Conservation (phyloP, 2,329 filamentous ascomycete species). For the Aspergillus vadensis region DNA sequence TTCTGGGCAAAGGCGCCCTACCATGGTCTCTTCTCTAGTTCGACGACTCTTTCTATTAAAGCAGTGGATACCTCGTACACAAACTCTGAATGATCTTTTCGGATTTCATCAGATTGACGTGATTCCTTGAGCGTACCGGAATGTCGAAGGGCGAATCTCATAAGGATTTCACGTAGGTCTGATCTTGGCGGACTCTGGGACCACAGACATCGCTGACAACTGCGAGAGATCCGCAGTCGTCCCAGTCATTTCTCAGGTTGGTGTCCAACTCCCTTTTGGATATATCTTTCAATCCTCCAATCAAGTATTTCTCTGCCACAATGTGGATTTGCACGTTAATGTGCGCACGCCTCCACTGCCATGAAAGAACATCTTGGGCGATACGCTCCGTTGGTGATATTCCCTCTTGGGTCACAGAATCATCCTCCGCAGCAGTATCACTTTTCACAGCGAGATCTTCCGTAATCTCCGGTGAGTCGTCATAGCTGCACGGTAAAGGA, state of each 20-base stretch:
- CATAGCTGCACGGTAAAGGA: too few relatives aligned
- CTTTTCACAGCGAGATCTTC: too few relatives aligned
- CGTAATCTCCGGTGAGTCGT: too few relatives aligned
- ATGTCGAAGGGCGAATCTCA: background rate
- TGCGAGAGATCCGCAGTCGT: background rate
- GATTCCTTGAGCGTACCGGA: background rate
- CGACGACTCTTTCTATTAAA: too few relatives aligned
- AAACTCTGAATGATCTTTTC: background rate
- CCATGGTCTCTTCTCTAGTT: background rate
- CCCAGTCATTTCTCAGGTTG: background rate
- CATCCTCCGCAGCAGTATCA: too few relatives aligned
- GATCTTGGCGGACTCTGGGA: background rate
- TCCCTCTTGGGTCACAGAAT: too few relatives aligned
- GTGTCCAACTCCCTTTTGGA: conserved; percentile 2
- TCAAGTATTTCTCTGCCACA: background rate
- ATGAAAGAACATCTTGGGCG: too few relatives aligned
- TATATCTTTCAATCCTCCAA: background rate
- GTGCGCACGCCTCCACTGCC: too few relatives aligned
- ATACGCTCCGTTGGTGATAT: too few relatives aligned
- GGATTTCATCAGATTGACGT: background rate
- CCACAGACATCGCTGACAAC: background rate
- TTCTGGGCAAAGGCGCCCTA: background rate
- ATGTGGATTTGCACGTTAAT: too few relatives aligned
- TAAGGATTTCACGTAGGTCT: background rate
- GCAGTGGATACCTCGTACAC: background rate